Percentiles rank a stretch among this genome's conserved stretches.
Evolutionary conservation across 345 rosid species (phyloP).

Genomic region (Bruguiera gymnorhiza): DNA sequence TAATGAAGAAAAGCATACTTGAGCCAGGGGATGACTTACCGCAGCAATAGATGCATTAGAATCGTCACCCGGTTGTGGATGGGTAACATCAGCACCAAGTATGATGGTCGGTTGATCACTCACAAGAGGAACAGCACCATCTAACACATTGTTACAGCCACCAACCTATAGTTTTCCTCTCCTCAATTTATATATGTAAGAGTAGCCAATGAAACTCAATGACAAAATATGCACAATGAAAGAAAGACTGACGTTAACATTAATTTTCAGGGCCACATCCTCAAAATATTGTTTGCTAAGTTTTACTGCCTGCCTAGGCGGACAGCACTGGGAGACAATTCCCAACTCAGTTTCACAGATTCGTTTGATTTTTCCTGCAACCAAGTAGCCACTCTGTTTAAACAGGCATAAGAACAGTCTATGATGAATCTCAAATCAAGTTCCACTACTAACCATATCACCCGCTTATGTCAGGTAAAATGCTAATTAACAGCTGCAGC

Average conservation of each 20-base stretch:
- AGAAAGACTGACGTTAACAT: background rate
- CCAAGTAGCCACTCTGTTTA: too few relatives aligned
- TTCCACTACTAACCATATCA: too few relatives aligned
- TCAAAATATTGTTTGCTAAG: constrained; percentile 53
- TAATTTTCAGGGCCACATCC: constrained; percentile 39
- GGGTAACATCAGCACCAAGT: constrained; percentile 82
- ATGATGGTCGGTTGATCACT: constrained; percentile 64
- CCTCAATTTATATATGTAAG: background rate
- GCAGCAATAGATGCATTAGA: constrained; percentile 82
- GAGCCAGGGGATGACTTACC: constrained; percentile 27
- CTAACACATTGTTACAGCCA: constrained; percentile 64
- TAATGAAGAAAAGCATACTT: background rate
- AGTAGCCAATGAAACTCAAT: background rate
- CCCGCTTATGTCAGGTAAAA: too few relatives aligned
- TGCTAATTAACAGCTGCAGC: too few relatives aligned
- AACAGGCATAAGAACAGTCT: too few relatives aligned
- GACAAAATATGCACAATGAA: background rate
- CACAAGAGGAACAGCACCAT: constrained; percentile 59
- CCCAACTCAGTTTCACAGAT: constrained; percentile 74
- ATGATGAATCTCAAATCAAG: too few relatives aligned
- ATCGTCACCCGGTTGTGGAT: constrained; percentile 75
- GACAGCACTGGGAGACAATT: constrained; percentile 72
- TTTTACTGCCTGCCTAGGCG: constrained; percentile 43
- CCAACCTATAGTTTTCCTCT: constrained; percentile 44
- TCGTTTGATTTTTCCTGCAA: too few relatives aligned